Evolutionary conservation across 108 stramenopile species (phyloP).

Genomic region (Conticribra weissflogii): DNA sequence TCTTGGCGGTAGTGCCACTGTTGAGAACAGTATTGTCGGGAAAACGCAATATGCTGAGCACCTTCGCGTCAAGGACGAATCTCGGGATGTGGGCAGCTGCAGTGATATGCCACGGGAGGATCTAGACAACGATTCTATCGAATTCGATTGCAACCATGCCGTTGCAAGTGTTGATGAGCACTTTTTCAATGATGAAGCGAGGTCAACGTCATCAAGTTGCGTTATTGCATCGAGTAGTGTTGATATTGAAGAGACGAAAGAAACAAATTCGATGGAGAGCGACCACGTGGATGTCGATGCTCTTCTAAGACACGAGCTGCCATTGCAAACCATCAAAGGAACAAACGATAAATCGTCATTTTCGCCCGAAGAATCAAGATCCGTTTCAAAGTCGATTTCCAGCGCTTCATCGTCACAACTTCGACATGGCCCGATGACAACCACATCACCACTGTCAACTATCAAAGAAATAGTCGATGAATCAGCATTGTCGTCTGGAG

Average conservation of each 20-base stretch:
- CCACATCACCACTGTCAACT: not conserved
- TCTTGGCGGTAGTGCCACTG: not conserved
- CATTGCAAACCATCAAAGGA: no score
- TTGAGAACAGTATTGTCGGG: no score
- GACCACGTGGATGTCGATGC: conserved; percentile 26
- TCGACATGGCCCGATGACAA: not conserved
- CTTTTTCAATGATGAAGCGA: not conserved
- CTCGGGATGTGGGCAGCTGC: no score
- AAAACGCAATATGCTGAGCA: not conserved
- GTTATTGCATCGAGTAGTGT: not conserved
- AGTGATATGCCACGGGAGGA: no score
- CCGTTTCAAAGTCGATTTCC: no score
- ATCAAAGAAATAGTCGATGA: not conserved
- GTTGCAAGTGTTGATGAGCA: no score
- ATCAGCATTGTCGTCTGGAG: not conserved
- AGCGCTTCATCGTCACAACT: no score
- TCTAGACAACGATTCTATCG: no score
- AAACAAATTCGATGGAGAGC: conserved; percentile 6
- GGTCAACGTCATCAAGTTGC: not conserved
- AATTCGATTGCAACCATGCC: no score
- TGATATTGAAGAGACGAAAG: not conserved
- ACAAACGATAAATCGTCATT: no score
- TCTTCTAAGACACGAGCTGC: conserved; percentile 5
- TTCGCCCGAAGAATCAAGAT: no score
- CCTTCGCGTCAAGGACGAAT: not conserved